These are phyloP conservation scores for Mortierella polycephala DNA, from an alignment of 371 early-diverging fungal species.

Conservation along the genomic window DNA sequence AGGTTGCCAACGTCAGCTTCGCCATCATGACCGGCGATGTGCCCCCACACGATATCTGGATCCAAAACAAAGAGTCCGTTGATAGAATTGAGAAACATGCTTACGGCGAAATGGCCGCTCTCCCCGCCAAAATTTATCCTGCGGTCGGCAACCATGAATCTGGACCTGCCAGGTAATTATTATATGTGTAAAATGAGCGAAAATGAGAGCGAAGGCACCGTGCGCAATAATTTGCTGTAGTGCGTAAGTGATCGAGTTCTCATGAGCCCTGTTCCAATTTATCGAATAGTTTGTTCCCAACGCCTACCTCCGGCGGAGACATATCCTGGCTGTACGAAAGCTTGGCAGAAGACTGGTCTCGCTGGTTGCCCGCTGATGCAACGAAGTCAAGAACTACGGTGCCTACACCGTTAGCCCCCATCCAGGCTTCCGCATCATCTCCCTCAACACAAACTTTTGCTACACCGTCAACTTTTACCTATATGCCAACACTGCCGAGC, in stretches of 20 bases:
- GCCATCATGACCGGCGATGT: conserved; percentile 69
- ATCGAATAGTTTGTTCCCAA: conserved; percentile 57
- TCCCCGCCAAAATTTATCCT: conserved; percentile 61
- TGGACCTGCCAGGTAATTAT: conserved; percentile 28
- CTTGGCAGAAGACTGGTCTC: conserved; percentile 58
- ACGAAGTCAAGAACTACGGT: conserved; percentile 56
- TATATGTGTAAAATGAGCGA: not conserved
- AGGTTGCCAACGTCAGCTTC: conserved; percentile 57
- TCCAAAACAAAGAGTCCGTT: conserved; percentile 31
- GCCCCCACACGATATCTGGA: conserved; percentile 72
- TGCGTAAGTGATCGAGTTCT: not conserved
- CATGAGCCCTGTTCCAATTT: not conserved
- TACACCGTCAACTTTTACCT: conserved; percentile 61
- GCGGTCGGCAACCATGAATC: conserved; percentile 68
- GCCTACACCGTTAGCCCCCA: conserved; percentile 60
- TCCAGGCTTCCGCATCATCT: conserved; percentile 63
- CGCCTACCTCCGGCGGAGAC: conserved; percentile 53
- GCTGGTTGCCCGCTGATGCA: conserved; percentile 58
- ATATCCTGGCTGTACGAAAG: conserved; percentile 59
- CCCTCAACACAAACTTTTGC: conserved; percentile 74
- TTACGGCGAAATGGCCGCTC: conserved; percentile 58
- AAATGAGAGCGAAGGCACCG: not conserved
- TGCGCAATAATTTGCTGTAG: not conserved
- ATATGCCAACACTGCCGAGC: conserved; percentile 24
- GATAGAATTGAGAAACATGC: conserved; percentile 56